Base-by-base conservation (phyloP, 129 eudicot genomes). In the Chrysanthemum lavandulifolium region DNA sequence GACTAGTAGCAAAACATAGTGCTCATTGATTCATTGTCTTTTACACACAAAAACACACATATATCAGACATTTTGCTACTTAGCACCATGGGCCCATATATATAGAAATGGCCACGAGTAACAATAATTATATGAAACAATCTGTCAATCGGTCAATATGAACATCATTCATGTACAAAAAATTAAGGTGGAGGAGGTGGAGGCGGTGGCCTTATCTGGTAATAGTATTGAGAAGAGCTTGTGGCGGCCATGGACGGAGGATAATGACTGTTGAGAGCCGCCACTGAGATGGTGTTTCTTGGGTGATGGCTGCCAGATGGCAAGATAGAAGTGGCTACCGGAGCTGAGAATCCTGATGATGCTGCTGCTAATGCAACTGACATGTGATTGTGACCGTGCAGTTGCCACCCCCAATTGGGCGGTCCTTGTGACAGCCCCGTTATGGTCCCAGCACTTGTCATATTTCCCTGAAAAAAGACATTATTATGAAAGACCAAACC, bases 271-370 rank as follows among this genome's bases (percentile, higher is more conserved):
- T 50, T 79, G 55, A 71, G 71, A 48, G 86, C 72, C n/a, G 52
- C 53, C 45, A 64, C 52, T 76, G 78, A 66, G 60, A 78, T 73
- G 67, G 80, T 57, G 33, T 57, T 76, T 63, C 74, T 80, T 48
- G 71, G 31, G 55, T 78, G 76, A 21, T 67, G 82, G 72, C 72
- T 73, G 68, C 75, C 75, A 67, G 83, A 68, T 64, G 81, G 65
- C 73, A 61, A 47, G 64, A 57, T 29, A 18, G 80, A 58, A 63
- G 79, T 78, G 68, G 84, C 78, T 54, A 68, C 81, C 54, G 81
- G 81, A 77, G 87, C 76, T 82, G 88, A 74, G 95, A 88, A 88
- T 88, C 95, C 91, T 88, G 95, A 88, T 88, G 95, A 88, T 88
- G 95, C 95, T 88, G 95, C 95, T 85, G 88, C 85, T 61, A 76